These are phyloP conservation scores for Butyriboletus loyo DNA, from an alignment of 768 basidiomycete species.

Conservation along the genomic window DNA sequence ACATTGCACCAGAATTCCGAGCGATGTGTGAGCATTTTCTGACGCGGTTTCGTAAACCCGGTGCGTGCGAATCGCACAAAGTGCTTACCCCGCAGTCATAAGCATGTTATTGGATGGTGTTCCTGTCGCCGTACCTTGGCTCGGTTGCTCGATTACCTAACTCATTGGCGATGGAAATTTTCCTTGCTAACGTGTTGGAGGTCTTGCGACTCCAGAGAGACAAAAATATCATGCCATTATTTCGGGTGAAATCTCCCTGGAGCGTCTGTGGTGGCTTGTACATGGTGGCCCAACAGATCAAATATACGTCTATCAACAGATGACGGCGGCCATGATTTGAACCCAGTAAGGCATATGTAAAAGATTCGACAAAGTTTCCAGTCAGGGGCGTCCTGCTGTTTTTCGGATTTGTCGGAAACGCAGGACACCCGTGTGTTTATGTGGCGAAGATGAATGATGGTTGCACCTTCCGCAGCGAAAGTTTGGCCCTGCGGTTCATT, in stretches of 20 bases:
- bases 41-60: neutral
- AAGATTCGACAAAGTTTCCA: neutral
- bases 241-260: neutral
- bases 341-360: neutral
- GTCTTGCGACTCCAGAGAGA: neutral
- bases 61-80: conserved; percentile 18
- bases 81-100: conserved; percentile 25
- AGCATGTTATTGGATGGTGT: conserved; percentile 1
- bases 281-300: conserved; percentile 7
- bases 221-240: neutral
- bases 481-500: conserved; percentile 11
- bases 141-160: conserved; percentile 3
- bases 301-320: conserved; percentile 17
- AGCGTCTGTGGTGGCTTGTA: neutral
- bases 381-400: neutral
- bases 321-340: conserved; percentile 2
- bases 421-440: conserved; percentile 2
- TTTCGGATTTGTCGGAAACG: conserved; percentile 3
- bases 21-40: neutral
- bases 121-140: neutral
- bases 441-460: conserved; percentile 1
- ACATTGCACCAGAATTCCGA: conserved; percentile 4
- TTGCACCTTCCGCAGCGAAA: conserved; percentile 1
- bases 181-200: neutral
- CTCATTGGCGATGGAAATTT: neutral